These are phyloP conservation scores for Linum tenue DNA, from an alignment of 345 rosid genomes.

Conservation along the genomic window DNA sequence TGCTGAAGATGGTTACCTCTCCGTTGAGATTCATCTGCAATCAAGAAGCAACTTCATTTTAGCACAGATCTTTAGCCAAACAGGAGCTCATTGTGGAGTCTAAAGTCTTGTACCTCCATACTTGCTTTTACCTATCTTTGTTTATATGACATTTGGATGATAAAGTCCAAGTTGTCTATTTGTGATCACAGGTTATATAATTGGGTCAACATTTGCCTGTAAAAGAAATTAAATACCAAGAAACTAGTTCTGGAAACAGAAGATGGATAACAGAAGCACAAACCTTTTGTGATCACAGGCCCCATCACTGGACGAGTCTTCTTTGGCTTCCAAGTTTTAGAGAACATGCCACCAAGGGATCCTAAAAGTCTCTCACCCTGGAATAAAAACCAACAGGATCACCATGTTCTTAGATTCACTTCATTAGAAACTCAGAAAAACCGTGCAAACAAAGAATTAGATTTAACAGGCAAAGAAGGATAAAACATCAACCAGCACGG, in stretches of 20 bases:
- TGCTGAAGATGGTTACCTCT: slow-evolving; percentile 61
- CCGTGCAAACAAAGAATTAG: not conserved
- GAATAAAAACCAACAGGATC: slow-evolving; percentile 16
- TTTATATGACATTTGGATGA: too few species aligned
- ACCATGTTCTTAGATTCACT: not conserved
- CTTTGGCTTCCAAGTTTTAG: slow-evolving; percentile 91
- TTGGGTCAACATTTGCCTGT: not conserved
- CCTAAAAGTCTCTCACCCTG: slow-evolving; percentile 98
- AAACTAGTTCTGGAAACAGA: not conserved
- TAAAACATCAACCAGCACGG: not conserved
- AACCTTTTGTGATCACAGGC: slow-evolving; percentile 62
- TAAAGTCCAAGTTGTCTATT: too few species aligned
- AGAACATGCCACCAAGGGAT: slow-evolving; percentile 85
- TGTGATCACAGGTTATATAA: too few species aligned
- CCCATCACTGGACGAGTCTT: slow-evolving; percentile 61
- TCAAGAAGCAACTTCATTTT: not conserved
- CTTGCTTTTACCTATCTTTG: too few species aligned
- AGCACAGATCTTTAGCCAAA: not conserved
- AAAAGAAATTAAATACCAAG: too few species aligned
- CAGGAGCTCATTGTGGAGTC: not conserved
- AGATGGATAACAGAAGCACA: not conserved
- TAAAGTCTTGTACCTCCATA: too few species aligned
- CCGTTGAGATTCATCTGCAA: slow-evolving; percentile 50
- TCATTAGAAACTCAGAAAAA: too few species aligned
- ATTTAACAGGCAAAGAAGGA: not conserved